Base-by-base conservation (phyloP, 73 alveolate genomes). In the Paramecium octaurelia region DNA sequence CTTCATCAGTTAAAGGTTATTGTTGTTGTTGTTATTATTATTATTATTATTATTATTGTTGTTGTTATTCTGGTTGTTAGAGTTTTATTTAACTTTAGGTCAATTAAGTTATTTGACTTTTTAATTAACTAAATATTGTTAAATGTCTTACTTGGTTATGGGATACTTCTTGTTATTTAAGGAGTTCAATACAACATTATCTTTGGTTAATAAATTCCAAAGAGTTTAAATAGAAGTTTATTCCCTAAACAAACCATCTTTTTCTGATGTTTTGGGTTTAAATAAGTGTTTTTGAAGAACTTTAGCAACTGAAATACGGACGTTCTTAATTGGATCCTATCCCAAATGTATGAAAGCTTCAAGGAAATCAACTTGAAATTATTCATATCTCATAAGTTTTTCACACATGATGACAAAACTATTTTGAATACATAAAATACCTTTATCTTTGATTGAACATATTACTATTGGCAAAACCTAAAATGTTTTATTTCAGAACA, bases 391-490 rank as follows among this genome's bases (percentile, higher is more conserved):
- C 46, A 75, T 35, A 35, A 75, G 14, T 38, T 75, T 35, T 10
- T 42, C 60, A 38, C 88, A 75, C 88, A 75, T 75, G 38, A 38
- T 38, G 1, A 75, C 88, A 75, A 75, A 75, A 18, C 88, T 75
- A 14, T 16, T 35, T 2, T 14, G 8, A 12, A 36, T 12, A 12
- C 2, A 75, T 29, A 0, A 21, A 38, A 38, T 87, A 87, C 93
- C 88, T 87, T 87, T 87, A 64, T 87, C 93, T 87, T 40, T 60
- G 10, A 43, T 87, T 60, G 46, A 60, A 87, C 40, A 73, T 58
- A 87, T 87, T 50, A 36, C 88, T 64, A 60, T 43, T 87, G 1
- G 93, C 84, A 60, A 87, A 87, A 43, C 88, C 93, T 12, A 35
- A 21, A 35, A 87, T 87, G 18, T 87, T 75, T 42, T 75, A 42